These are phyloP conservation scores for Vitis amurensis DNA, from an alignment of 164 flowering plant genomes.

Conservation along the genomic window DNA sequence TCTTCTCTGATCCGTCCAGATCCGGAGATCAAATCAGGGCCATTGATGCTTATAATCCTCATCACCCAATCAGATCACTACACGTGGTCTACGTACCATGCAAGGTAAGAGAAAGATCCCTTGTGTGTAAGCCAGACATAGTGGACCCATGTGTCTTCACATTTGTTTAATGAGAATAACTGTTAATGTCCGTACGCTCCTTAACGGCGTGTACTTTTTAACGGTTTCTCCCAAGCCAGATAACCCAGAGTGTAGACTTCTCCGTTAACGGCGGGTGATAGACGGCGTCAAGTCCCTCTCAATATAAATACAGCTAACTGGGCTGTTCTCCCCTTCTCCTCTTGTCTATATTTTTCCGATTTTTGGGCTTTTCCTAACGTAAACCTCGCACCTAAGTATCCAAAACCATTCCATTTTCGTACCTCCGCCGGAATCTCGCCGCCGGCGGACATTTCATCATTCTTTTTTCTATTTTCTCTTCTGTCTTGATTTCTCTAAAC, in stretches of 20 bases:
- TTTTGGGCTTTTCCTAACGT: conserved; percentile 2
- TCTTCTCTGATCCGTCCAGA: no score
- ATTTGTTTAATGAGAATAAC: no score
- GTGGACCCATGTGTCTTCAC: conserved; percentile 25
- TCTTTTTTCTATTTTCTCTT: neutral
- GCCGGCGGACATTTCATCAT: neutral
- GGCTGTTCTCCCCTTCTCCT: neutral
- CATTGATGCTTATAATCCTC: neutral
- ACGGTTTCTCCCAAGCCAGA: neutral
- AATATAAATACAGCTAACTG: conserved; percentile 20
- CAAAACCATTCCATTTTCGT: conserved; percentile 1
- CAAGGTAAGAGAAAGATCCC: conserved; percentile 23
- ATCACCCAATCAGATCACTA: conserved; percentile 1
- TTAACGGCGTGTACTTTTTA: conserved; percentile 7
- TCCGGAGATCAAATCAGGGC: conserved; percentile 1
- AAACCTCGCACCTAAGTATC: conserved; percentile 3
- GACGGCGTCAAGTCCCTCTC: conserved; percentile 16
- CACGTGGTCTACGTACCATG: conserved; percentile 17
- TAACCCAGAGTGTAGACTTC: neutral
- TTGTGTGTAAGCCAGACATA: conserved; percentile 21
- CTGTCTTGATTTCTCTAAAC: neutral
- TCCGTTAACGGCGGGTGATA: conserved; percentile 10
- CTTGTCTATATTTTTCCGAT: conserved; percentile 9
- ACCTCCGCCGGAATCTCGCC: no score
- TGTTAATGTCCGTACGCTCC: conserved; percentile 6